Base-by-base conservation (phyloP, 345 rosid genomes). In the Camelina neglecta region DNA sequence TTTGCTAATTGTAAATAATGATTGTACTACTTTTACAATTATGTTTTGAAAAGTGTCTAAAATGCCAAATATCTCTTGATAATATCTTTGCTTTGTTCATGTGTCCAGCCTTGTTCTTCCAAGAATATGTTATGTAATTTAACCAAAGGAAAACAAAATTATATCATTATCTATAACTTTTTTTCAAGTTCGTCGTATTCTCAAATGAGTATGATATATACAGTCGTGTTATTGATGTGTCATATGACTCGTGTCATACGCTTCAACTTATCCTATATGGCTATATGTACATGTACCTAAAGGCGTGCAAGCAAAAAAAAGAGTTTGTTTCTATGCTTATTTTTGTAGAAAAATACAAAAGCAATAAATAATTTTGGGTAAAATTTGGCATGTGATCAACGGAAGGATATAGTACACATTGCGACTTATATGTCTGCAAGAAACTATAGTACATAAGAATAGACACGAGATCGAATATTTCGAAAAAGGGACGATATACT, bases 381-480 rank as follows among this genome's bases (percentile, higher is more conserved):
- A 48, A 71, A 48, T 10, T 58, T 71, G 1, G 67, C 76, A 65
- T 65, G 81, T 77, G 81, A 77, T 4, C 67, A 65, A 35, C 36
- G 48, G 56, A 71, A 57, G 38, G 35, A 56, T 49, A 38, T 39
- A 6, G 72, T 77, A 77, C 55, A 71, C 8, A 71, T 48, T 77
- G 49, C 72, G 39, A 76, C 45, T 75, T 63, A 61, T 53, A 2
- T 41, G 44, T 11, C 1, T 11, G 23, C 64, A 54, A 31, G 18
- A 60, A 20, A 74, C 11, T 39, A 57, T 33, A 10, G 58, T 33
- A 47, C 47, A 54, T 23, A 23, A 45, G 41, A 57, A 4, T 56
- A 33, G 35, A 65, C 60, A 59, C 35, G 53, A 48, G 44, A 48
- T 56, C 31, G 29, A 36, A 24, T 57, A 58, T 49, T 39, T 38